A percentile compares a stretch with the other conserved stretches of the same genome.
Evolutionary conservation across 1,139 yeast genomes (phyloP).

Genomic region (Magnusiomyces tetraspermus): DNA sequence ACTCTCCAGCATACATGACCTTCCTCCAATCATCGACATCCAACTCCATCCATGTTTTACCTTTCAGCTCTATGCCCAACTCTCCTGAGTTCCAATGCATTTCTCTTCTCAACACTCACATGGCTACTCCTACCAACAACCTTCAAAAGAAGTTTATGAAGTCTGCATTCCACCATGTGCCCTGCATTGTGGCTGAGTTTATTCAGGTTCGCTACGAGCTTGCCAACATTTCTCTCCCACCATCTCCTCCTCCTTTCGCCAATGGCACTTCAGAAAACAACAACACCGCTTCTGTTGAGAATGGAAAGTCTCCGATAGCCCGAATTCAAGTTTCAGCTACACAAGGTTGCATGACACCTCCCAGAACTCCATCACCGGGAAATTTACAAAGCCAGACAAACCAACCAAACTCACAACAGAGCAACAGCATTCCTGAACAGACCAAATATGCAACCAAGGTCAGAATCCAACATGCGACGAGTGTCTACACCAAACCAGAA

Average conservation of each 20-base stretch:
- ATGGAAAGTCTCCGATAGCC: background rate
- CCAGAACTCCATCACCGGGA: constrained; percentile 23
- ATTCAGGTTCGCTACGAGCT: constrained; percentile 21
- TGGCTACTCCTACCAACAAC: constrained; percentile 31
- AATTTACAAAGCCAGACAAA: background rate
- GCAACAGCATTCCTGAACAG: too few species aligned
- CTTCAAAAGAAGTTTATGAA: constrained; percentile 33
- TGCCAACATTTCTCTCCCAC: constrained; percentile 16
- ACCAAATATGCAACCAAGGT: background rate
- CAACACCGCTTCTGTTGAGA: too few species aligned
- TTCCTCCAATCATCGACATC: background rate
- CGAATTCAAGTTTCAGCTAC: constrained; percentile 1
- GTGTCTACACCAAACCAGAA: background rate
- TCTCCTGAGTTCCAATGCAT: constrained; percentile 13
- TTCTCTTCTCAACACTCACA: constrained; percentile 28
- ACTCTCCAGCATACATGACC: background rate
- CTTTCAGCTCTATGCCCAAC: constrained; percentile 7
- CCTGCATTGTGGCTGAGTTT: constrained; percentile 26
- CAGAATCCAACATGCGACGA: background rate
- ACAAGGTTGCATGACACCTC: constrained; percentile 25
- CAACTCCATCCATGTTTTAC: constrained; percentile 1
- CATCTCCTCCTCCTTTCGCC: constrained; percentile 23
- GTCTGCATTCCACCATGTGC: constrained; percentile 24
- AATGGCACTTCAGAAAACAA: too few species aligned
- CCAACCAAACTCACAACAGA: too few species aligned